Evolutionary conservation across 306 rosid genomes (phyloP).

Genomic region (Cucumis hystrix): DNA sequence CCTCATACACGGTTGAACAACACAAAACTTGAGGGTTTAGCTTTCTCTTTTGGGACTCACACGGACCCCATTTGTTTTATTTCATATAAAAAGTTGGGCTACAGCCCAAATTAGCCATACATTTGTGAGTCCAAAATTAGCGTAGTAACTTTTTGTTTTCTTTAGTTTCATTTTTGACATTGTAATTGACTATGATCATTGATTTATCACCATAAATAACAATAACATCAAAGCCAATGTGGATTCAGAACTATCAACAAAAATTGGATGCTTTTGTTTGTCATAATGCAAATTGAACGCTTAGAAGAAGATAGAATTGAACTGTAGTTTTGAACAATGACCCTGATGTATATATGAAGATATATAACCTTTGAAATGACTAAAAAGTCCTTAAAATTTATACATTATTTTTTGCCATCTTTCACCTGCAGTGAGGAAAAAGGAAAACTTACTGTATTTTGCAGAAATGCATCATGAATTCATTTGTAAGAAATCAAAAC

Average conservation of each 20-base stretch:
- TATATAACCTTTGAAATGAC: background rate
- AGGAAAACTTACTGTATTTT: background rate
- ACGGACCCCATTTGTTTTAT: no score
- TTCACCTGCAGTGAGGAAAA: background rate
- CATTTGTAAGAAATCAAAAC: background rate
- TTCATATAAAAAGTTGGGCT: no score
- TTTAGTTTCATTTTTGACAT: background rate
- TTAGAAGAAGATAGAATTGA: background rate
- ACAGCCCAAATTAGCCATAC: no score
- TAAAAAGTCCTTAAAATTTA: background rate
- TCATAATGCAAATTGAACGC: background rate
- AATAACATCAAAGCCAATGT: background rate
- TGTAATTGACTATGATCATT: background rate
- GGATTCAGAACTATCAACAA: background rate
- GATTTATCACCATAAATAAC: background rate
- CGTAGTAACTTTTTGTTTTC: no score
- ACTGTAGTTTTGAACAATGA: background rate
- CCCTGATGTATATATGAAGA: background rate
- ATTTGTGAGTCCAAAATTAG: no score
- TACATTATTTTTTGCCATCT: background rate
- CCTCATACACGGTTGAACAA: no score
- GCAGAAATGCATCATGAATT: background rate
- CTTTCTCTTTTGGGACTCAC: no score
- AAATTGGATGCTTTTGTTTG: background rate
- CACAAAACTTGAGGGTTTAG: no score